Percentiles rank a stretch among this genome's conserved stretches.
Evolutionary conservation across 306 rosid species (phyloP).

Genomic region (Arachis hypogaea): DNA sequence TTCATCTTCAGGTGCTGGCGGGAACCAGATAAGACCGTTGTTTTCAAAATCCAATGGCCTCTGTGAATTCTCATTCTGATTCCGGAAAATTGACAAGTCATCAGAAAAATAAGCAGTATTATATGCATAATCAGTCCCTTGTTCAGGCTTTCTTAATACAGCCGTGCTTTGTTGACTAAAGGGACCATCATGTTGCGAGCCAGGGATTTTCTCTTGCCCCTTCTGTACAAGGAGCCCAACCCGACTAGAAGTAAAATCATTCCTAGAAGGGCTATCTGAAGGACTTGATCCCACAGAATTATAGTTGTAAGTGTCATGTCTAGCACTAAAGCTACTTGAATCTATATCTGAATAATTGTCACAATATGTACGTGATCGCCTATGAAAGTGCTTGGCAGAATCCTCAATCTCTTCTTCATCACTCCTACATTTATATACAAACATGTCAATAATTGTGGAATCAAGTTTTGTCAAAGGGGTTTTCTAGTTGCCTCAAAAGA

Average conservation of each 20-base stretch:
- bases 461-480: not conserved
- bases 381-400: slow-evolving; percentile 64
- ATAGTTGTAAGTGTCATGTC: slow-evolving; percentile 58
- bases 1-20: slow-evolving; percentile 86
- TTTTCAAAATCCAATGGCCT: slow-evolving; percentile 90
- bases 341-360: slow-evolving; percentile 70
- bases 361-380: slow-evolving; percentile 76
- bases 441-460: slow-evolving; percentile 22
- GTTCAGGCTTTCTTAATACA: slow-evolving; percentile 69
- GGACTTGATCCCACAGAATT: slow-evolving; percentile 74
- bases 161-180: slow-evolving; percentile 60
- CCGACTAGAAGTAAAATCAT: slow-evolving; percentile 57
- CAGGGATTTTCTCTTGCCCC: slow-evolving; percentile 54
- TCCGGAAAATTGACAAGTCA: slow-evolving; percentile 59
- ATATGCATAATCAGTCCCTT: slow-evolving; percentile 60
- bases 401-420: slow-evolving; percentile 78
- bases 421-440: slow-evolving; percentile 61
- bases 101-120: slow-evolving; percentile 67
- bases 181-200: slow-evolving; percentile 50
- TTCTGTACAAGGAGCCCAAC: slow-evolving; percentile 67
- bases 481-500: slow-evolving; percentile 10
- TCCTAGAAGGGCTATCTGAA: slow-evolving; percentile 78
- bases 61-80: slow-evolving; percentile 53
- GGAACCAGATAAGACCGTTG: slow-evolving; percentile 82
- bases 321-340: slow-evolving; percentile 79